phyloP scores from a whole-genome alignment of 306 rosid species.

The Delonix regia region DNA sequence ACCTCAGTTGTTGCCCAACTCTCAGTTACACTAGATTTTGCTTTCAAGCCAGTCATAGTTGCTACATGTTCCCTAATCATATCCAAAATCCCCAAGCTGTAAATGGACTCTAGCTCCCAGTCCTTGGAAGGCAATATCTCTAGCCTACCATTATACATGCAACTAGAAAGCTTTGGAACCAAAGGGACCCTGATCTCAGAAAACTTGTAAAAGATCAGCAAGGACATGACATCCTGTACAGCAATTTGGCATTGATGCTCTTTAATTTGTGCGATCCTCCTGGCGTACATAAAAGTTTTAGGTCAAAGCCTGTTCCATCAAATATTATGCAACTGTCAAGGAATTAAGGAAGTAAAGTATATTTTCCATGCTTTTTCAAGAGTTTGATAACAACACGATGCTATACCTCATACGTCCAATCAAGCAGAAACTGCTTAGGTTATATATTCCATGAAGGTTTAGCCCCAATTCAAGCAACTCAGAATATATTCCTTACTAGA shows the following conservation, averaged over 20 bases:
- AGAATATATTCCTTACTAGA: background rate
- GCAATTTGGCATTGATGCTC: conserved; percentile 80
- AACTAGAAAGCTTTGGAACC: conserved; percentile 84
- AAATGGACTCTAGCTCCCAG: conserved; percentile 91
- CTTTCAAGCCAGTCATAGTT: conserved; percentile 76
- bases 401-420: conserved; percentile 31
- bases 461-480: conserved; percentile 21
- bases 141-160: conserved; percentile 83
- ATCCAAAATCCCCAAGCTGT: conserved; percentile 71
- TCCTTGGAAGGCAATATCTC: conserved; percentile 92
- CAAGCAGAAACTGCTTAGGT: conserved; percentile 38
- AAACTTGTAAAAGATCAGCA: conserved; percentile 73
- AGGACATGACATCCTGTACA: conserved; percentile 87
- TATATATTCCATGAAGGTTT: background rate
- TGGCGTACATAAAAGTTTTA: conserved; percentile 52
- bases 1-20: conserved; percentile 86
- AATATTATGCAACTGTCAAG: conserved; percentile 21
- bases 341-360: conserved; percentile 20
- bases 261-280: conserved; percentile 91
- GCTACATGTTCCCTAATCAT: conserved; percentile 84
- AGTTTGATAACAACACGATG: conserved; percentile 36
- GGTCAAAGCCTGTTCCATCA: conserved; percentile 33
- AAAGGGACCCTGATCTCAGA: conserved; percentile 85
- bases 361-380: conserved; percentile 28
- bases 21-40: conserved; percentile 78